phyloP scores from a whole-genome alignment of 2,329 filamentous ascomycete genomes.

The Arachnomyces sp. region DNA sequence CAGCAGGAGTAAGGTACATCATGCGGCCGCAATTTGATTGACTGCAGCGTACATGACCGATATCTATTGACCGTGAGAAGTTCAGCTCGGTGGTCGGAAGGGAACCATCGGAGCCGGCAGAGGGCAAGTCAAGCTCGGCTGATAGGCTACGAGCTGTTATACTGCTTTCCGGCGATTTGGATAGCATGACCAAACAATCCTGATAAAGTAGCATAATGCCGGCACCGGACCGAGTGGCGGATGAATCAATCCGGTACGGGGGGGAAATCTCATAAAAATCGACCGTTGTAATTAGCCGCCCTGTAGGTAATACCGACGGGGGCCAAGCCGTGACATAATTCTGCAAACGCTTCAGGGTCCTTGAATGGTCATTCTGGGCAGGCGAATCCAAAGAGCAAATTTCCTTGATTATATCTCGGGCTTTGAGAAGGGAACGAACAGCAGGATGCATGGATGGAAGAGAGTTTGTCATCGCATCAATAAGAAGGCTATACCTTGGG shows the following conservation, averaged over 20 bases:
- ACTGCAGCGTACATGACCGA: slow-evolving; percentile 64
- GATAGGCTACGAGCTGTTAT: slow-evolving; percentile 69
- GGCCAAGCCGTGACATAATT: slow-evolving; percentile 76
- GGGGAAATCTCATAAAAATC: slow-evolving; percentile 72
- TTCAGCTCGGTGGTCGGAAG: slow-evolving; percentile 56
- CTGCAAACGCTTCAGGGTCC: slow-evolving; percentile 64
- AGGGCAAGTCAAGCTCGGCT: slow-evolving; percentile 77
- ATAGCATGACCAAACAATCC: slow-evolving; percentile 69
- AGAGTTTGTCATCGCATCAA: slow-evolving; percentile 86
- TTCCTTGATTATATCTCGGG: slow-evolving; percentile 86
- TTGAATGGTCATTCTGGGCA: slow-evolving; percentile 58
- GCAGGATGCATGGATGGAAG: slow-evolving; percentile 82
- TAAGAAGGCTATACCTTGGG: slow-evolving; percentile 89
- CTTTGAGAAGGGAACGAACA: slow-evolving; percentile 72
- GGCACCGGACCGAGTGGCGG: slow-evolving; percentile 40
- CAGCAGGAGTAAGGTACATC: slow-evolving; percentile 28
- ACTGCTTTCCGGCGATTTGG: slow-evolving; percentile 57
- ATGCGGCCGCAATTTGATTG: slow-evolving; percentile 34
- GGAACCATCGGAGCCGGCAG: slow-evolving; percentile 41
- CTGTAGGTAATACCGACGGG: slow-evolving; percentile 59
- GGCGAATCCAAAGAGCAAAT: slow-evolving; percentile 89
- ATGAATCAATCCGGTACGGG: slow-evolving; percentile 53
- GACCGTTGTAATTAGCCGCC: slow-evolving; percentile 70
- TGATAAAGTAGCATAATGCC: slow-evolving; percentile 79
- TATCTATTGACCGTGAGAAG: slow-evolving; percentile 64